Conservation (phyloP, 441 rosid species). For the Gossypium schwendimanii region DNA sequence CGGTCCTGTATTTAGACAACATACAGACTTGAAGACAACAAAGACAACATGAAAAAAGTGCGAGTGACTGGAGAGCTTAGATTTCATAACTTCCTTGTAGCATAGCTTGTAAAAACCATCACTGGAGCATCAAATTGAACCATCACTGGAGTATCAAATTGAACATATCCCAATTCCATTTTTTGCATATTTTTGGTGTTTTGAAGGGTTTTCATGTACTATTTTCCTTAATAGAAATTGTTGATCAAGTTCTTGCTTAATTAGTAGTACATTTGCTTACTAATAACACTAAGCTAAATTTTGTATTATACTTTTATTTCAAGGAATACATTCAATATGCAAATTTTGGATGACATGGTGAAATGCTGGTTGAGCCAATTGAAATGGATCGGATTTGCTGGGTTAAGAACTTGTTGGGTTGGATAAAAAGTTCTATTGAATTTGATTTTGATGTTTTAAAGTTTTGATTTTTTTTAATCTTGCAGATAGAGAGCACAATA, state of each 20-base stretch:
- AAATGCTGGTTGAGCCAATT: not conserved
- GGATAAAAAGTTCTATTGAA: no score
- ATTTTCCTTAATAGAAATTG: not conserved
- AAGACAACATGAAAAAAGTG: slow-evolving; percentile 26
- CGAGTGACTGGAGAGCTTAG: slow-evolving; percentile 20
- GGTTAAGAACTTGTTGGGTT: no score
- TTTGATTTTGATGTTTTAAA: no score
- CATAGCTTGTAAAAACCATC: not conserved
- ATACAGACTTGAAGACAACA: slow-evolving; percentile 20
- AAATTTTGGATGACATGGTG: not conserved
- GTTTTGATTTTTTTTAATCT: no score
- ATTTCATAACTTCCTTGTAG: not conserved
- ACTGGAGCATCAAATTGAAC: not conserved
- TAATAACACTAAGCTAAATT: not conserved
- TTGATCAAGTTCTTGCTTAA: not conserved
- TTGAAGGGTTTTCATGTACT: not conserved
- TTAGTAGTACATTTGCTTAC: not conserved
- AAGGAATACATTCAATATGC: not conserved
- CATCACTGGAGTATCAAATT: not conserved
- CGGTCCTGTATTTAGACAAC: slow-evolving; percentile 41
- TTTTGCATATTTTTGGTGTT: not conserved
- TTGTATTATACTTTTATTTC: not conserved
- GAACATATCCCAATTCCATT: not conserved
- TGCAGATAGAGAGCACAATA: no score
- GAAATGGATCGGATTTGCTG: no score